phyloP scores from a whole-genome alignment of 768 basidiomycete species.

The Tulasnella sp. region DNA sequence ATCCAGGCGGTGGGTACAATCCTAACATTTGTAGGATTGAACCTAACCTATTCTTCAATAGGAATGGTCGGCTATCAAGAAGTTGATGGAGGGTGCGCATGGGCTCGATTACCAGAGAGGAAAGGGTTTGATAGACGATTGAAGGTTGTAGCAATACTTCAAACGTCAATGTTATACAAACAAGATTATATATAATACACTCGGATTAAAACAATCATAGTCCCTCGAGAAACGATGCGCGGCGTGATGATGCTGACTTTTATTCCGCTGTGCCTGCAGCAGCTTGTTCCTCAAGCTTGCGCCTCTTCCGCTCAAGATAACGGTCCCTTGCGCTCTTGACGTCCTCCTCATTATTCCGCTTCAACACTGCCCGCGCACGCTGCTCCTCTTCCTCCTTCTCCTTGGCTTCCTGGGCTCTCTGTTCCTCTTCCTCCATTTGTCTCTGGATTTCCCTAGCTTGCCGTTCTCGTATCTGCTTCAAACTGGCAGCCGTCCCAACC shows the following conservation, averaged over 20 bases:
- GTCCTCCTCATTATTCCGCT: slow-evolving; percentile 62
- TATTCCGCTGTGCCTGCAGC: not conserved
- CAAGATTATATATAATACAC: too few species aligned
- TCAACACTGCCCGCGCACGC: slow-evolving; percentile 51
- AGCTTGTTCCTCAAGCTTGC: slow-evolving; percentile 41
- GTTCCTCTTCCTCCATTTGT: slow-evolving; percentile 66
- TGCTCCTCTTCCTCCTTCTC: slow-evolving; percentile 49
- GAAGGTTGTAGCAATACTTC: not conserved
- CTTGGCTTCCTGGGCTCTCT: slow-evolving; percentile 42
- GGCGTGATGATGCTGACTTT: not conserved
- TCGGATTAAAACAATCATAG: too few species aligned
- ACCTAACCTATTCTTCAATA: not conserved
- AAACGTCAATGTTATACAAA: too few species aligned
- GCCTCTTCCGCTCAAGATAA: slow-evolving; percentile 68
- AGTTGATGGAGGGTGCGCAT: slow-evolving; percentile 61
- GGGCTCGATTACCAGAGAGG: slow-evolving; percentile 36
- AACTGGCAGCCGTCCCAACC: slow-evolving; percentile 68
- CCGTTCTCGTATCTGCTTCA: slow-evolving; percentile 72
- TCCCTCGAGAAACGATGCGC: not conserved
- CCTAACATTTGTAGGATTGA: not conserved
- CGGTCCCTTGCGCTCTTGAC: slow-evolving; percentile 62
- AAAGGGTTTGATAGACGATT: not conserved
- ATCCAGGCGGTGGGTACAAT: slow-evolving; percentile 34
- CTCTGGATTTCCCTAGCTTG: slow-evolving; percentile 60
- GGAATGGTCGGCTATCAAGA: slow-evolving; percentile 58